Percentiles rank a stretch among this genome's conserved stretches.
phyloP scores from a whole-genome alignment of 768 basidiomycete genomes.

The Hygrocybe coccinea region DNA sequence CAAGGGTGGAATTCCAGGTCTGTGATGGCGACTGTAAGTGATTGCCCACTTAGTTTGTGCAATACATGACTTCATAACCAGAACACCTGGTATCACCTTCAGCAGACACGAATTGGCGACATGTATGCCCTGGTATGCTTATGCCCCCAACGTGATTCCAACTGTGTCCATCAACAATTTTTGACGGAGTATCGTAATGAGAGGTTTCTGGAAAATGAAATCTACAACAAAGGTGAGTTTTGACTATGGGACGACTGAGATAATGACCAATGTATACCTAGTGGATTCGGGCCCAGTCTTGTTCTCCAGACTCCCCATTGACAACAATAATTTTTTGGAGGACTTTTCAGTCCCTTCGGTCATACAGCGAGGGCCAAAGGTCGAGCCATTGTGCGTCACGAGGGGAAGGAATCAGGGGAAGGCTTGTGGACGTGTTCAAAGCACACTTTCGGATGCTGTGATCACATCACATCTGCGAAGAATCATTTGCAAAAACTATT shows the following conservation, averaged over 20 bases:
- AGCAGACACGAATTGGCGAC: background rate
- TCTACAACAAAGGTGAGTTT: background rate
- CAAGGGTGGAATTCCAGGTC: too few species aligned
- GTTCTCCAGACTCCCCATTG: background rate
- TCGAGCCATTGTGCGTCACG: background rate
- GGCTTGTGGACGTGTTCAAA: background rate
- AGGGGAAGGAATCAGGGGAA: background rate
- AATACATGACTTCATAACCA: too few species aligned
- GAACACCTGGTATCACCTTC: background rate
- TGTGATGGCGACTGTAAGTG: too few species aligned
- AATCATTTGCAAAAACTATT: background rate
- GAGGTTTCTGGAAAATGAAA: background rate
- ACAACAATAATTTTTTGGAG: background rate
- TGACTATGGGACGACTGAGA: background rate
- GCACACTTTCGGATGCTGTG: background rate
- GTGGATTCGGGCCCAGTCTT: background rate
- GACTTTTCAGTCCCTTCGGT: background rate
- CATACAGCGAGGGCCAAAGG: background rate
- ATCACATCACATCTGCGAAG: background rate
- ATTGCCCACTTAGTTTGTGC: too few species aligned
- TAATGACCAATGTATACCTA: background rate
- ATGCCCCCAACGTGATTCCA: background rate
- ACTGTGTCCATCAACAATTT: background rate
- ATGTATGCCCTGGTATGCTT: background rate
- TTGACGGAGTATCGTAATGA: background rate